Conservation (phyloP, 1,284 basidiomycete genomes). For the Lentinus polychrous region DNA sequence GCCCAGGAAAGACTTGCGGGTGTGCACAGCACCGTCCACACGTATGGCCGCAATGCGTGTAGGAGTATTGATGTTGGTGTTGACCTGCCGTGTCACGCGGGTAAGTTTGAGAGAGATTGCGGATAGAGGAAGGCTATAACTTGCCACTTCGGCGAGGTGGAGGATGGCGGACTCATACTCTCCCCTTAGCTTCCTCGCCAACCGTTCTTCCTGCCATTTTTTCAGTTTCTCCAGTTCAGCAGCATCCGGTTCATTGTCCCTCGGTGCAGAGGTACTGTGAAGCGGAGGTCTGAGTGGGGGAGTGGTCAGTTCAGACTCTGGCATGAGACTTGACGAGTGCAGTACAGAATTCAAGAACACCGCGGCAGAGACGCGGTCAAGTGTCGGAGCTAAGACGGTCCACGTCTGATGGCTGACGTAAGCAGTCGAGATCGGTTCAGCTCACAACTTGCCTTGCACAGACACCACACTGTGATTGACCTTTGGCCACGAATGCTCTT, state of each 20-base stretch:
- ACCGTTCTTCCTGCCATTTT: slow-evolving; percentile 65
- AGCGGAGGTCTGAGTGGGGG: slow-evolving; percentile 43
- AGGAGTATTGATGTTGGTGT: slow-evolving; percentile 51
- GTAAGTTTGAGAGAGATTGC: neutral
- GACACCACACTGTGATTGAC: no score
- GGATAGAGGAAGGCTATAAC: slow-evolving; percentile 18
- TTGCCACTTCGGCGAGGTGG: slow-evolving; percentile 66
- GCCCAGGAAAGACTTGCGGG: slow-evolving; percentile 75
- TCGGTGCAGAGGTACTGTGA: slow-evolving; percentile 43
- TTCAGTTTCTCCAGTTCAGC: slow-evolving; percentile 44
- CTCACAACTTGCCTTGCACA: no score
- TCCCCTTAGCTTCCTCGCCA: slow-evolving; percentile 59
- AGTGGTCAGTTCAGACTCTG: slow-evolving; percentile 20
- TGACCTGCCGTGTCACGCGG: slow-evolving; percentile 41
- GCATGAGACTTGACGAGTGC: slow-evolving; percentile 2
- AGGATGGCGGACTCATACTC: slow-evolving; percentile 72
- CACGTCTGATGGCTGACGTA: no score
- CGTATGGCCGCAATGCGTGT: slow-evolving; percentile 70
- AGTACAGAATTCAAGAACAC: no score
- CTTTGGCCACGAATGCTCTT: no score
- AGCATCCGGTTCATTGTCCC: slow-evolving; percentile 45
- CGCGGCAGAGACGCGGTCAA: no score
- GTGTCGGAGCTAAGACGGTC: no score
- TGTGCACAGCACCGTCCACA: slow-evolving; percentile 69
- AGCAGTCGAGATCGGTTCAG: no score